Conservation (phyloP, 75 land plant genomes). For the Picea glauca region DNA sequence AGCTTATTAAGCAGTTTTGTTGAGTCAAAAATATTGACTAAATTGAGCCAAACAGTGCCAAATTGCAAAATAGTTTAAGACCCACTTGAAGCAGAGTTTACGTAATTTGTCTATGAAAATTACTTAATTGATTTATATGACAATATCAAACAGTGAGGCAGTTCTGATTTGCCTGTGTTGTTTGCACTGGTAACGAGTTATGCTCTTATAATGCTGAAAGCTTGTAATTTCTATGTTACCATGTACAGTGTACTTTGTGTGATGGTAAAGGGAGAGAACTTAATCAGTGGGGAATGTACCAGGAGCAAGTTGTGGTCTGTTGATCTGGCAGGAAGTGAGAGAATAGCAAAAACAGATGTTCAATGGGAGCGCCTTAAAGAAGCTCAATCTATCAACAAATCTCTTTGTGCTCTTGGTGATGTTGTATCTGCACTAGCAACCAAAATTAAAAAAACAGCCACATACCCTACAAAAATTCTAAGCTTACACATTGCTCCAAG, state of each 20-base stretch:
- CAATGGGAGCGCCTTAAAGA: constrained; percentile 89
- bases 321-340: constrained; percentile 94
- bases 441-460: constrained; percentile 38
- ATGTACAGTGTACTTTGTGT: constrained; percentile 78
- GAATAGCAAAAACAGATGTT: constrained; percentile 87
- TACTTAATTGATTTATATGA: not conserved
- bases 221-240: not conserved
- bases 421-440: constrained; percentile 86
- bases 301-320: constrained; percentile 97
- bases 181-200: not conserved
- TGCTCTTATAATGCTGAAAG: not conserved
- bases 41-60: no score
- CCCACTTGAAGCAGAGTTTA: not conserved
- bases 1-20: no score
- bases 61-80: no score
- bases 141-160: not conserved
- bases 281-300: constrained; percentile 29
- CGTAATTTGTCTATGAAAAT: not conserved
- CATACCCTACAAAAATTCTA: constrained; percentile 49
- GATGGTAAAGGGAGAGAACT: constrained; percentile 64
- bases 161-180: not conserved
- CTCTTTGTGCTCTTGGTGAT: constrained; percentile 90
- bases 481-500: no score
- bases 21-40: no score
- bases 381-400: constrained; percentile 87